A percentile compares a stretch with the other conserved stretches of the same genome.
These are phyloP conservation scores for Alternaria ventricosa DNA, from an alignment of 2,329 filamentous ascomycete genomes.

Conservation along the genomic window DNA sequence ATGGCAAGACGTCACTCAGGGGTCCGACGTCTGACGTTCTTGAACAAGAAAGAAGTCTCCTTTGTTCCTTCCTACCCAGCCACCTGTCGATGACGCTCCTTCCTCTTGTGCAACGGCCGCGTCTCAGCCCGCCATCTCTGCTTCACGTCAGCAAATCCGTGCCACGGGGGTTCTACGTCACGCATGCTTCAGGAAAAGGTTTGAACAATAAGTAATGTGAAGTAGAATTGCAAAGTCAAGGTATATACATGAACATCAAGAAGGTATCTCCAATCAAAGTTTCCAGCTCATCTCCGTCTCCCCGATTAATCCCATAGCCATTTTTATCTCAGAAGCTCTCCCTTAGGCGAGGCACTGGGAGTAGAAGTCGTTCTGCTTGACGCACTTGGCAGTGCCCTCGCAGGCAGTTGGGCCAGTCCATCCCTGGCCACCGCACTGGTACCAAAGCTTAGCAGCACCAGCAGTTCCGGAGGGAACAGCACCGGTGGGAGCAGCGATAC, in stretches of 20 bases:
- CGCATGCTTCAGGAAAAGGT: neutral
- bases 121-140: neutral
- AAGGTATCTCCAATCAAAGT: neutral
- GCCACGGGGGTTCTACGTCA: neutral
- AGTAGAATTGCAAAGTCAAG: constrained; percentile 5
- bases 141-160: neutral
- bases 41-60: neutral
- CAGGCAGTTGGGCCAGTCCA: constrained; percentile 50
- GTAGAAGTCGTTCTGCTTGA: constrained; percentile 50
- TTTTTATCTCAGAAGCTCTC: neutral
- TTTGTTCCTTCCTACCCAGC: neutral
- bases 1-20: neutral
- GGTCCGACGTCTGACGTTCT: neutral
- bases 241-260: constrained; percentile 17
- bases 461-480: constrained; percentile 31
- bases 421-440: constrained; percentile 45
- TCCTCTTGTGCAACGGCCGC: neutral
- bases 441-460: constrained; percentile 13
- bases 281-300: neutral
- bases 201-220: neutral
- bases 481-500: constrained; percentile 12
- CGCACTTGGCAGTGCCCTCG: constrained; percentile 45
- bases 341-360: constrained; percentile 45
- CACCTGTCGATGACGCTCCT: neutral
- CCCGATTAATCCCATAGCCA: neutral